Percentiles rank a stretch among this genome's conserved stretches.
Evolutionary conservation across 2,329 filamentous ascomycete species (phyloP).

Genomic region (Alternaria triticina): DNA sequence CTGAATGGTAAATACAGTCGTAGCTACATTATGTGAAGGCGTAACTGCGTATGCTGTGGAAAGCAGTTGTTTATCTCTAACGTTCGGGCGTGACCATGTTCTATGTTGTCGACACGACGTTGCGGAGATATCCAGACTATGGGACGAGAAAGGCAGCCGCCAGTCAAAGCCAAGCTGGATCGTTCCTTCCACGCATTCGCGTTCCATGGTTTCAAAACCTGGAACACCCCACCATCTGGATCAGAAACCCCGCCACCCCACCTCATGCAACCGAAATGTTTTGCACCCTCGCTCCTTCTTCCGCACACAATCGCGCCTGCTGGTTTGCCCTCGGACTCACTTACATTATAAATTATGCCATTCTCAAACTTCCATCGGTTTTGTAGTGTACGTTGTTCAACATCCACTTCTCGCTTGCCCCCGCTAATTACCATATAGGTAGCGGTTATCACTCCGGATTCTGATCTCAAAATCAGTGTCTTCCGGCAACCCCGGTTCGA

Average conservation of each 20-base stretch:
- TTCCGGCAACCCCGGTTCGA: constrained; percentile 31
- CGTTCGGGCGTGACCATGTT: neutral
- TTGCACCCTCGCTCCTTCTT: neutral
- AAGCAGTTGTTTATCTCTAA: neutral
- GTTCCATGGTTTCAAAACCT: neutral
- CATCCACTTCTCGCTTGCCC: neutral
- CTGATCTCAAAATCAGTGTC: constrained; percentile 13
- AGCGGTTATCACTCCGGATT: constrained; percentile 27
- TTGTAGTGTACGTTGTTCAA: constrained; percentile 16
- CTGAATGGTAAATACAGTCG: neutral
- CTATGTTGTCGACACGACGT: neutral
- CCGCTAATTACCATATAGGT: constrained; percentile 15
- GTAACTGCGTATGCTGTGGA: neutral
- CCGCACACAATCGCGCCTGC: neutral
- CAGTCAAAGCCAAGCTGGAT: neutral
- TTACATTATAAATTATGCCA: neutral
- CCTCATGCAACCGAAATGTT: neutral
- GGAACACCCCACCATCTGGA: neutral
- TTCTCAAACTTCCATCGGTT: neutral
- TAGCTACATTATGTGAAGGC: neutral
- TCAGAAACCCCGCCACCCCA: neutral
- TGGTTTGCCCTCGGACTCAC: too few relatives aligned
- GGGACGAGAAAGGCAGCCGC: neutral
- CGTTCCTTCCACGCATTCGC: too few relatives aligned
- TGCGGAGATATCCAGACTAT: neutral